A percentile compares a stretch with the other conserved stretches of the same genome.
These are phyloP conservation scores for Phyllostachys edulis DNA, from an alignment of 176 grass and related monocot genomes.

Conservation along the genomic window DNA sequence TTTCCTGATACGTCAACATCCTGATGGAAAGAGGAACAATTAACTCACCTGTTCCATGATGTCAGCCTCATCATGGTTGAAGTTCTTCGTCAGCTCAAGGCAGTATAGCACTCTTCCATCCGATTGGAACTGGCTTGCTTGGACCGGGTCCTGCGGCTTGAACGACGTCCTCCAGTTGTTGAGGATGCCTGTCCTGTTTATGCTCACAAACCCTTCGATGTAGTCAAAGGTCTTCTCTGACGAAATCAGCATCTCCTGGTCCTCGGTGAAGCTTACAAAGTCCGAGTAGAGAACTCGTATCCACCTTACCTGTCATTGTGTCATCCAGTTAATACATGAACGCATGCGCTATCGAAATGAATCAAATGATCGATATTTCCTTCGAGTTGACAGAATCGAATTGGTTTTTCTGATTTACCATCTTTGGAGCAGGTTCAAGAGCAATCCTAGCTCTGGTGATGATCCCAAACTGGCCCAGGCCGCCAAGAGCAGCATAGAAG, in stretches of 20 bases:
- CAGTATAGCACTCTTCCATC: slow-evolving; percentile 72
- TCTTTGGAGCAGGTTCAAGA: slow-evolving; percentile 82
- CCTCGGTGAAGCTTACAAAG: slow-evolving; percentile 75
- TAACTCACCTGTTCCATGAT: slow-evolving; percentile 60
- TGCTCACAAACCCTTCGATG: slow-evolving; percentile 92
- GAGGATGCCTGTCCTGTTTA: slow-evolving; percentile 84
- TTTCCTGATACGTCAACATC: slow-evolving; percentile 20
- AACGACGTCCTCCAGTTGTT: slow-evolving; percentile 95
- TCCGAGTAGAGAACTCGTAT: slow-evolving; percentile 89
- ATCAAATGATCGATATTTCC: neutral
- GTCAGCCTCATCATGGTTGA: slow-evolving; percentile 44
- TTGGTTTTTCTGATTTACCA: slow-evolving; percentile 54
- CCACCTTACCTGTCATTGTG: slow-evolving; percentile 68
- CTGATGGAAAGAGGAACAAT: neutral
- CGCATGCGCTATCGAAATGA: neutral
- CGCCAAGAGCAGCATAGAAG: slow-evolving; percentile 78
- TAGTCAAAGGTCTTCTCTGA: slow-evolving; percentile 74
- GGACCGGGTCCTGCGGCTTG: slow-evolving; percentile 69
- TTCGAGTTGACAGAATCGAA: neutral
- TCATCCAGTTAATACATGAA: slow-evolving; percentile 17
- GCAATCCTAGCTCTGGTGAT: slow-evolving; percentile 84
- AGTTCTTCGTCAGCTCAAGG: slow-evolving; percentile 96
- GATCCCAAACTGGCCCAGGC: slow-evolving; percentile 89
- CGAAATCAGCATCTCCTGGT: slow-evolving; percentile 88
- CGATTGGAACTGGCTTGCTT: slow-evolving; percentile 73